phyloP scores from a whole-genome alignment of 768 basidiomycete genomes.

The Sarcomyxa edulis region DNA sequence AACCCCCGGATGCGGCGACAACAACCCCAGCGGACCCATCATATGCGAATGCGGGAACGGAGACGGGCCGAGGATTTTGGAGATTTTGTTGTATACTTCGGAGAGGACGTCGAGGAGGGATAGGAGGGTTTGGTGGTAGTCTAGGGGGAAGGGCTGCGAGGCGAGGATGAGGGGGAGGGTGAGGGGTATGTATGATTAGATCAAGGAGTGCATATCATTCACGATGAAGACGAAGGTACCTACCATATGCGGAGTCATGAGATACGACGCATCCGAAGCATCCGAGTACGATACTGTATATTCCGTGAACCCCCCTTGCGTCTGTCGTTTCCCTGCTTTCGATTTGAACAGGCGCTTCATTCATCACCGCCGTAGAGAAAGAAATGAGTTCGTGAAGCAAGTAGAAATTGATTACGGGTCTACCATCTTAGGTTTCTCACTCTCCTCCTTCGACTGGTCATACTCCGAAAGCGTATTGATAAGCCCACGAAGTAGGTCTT shows the following conservation, averaged over 20 bases:
- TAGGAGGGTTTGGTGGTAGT: conserved; percentile 85
- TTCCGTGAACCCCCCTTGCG: conserved; percentile 49
- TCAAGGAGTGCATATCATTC: neutral
- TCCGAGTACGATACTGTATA: conserved; percentile 60
- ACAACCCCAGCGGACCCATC: conserved; percentile 72
- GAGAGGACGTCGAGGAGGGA: conserved; percentile 87
- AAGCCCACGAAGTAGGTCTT: conserved; percentile 74
- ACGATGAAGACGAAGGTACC: conserved; percentile 17
- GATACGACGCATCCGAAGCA: conserved; percentile 57
- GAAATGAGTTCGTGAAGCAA: neutral
- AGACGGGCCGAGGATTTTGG: conserved; percentile 77
- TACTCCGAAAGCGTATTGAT: conserved; percentile 70
- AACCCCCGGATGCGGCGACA: conserved; percentile 78
- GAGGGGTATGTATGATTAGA: too few relatives aligned
- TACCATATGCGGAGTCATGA: conserved; percentile 72
- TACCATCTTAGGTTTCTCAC: conserved; percentile 72
- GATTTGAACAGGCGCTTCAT: conserved; percentile 54
- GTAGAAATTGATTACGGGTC: conserved; percentile 7
- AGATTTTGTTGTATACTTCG: conserved; percentile 86
- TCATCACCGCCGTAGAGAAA: conserved; percentile 6
- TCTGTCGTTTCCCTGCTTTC: conserved; percentile 47
- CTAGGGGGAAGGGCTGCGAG: conserved; percentile 87
- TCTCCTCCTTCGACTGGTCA: conserved; percentile 73
- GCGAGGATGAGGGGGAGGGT: conserved; percentile 4
- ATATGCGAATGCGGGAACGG: conserved; percentile 65